Evolutionary conservation across 106 monocot genomes (phyloP).

Genomic region (Apostasia shenzhenica): DNA sequence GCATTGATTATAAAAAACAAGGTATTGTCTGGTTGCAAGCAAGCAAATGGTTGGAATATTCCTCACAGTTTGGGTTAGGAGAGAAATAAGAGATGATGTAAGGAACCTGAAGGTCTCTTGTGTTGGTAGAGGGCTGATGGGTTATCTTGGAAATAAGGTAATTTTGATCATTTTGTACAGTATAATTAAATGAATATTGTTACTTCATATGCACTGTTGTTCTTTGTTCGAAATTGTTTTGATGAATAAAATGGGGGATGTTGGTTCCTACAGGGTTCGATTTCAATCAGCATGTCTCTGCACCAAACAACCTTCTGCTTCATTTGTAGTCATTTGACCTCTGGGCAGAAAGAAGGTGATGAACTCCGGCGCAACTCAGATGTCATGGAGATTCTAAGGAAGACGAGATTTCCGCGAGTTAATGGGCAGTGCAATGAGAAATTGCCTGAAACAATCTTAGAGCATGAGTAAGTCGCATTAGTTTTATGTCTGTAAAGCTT

Average conservation of each 20-base stretch:
- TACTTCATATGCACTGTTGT: not conserved
- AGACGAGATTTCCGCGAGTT: conserved; percentile 63
- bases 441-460: conserved; percentile 71
- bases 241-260: not conserved
- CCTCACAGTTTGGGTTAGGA: conserved; percentile 61
- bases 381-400: conserved; percentile 73
- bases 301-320: conserved; percentile 84
- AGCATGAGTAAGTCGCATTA: conserved; percentile 48
- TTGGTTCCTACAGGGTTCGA: conserved; percentile 51
- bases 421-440: conserved; percentile 28
- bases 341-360: conserved; percentile 80
- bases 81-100: conserved; percentile 62
- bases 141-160: conserved; percentile 84
- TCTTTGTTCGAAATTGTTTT: not conserved
- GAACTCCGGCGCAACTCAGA: conserved; percentile 76
- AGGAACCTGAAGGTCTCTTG: conserved; percentile 73
- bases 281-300: conserved; percentile 75
- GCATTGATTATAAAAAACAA: conserved; percentile 2
- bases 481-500: not conserved
- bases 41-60: conserved; percentile 91
- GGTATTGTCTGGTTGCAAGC: conserved; percentile 73
- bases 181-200: not conserved
- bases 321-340: conserved; percentile 67
- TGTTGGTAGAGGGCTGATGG: conserved; percentile 77
- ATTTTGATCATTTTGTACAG: not conserved